Percentiles rank a stretch among this genome's conserved stretches.
phyloP scores from a whole-genome alignment of 163 green algal genomes.

The Chloroidium sp. region DNA sequence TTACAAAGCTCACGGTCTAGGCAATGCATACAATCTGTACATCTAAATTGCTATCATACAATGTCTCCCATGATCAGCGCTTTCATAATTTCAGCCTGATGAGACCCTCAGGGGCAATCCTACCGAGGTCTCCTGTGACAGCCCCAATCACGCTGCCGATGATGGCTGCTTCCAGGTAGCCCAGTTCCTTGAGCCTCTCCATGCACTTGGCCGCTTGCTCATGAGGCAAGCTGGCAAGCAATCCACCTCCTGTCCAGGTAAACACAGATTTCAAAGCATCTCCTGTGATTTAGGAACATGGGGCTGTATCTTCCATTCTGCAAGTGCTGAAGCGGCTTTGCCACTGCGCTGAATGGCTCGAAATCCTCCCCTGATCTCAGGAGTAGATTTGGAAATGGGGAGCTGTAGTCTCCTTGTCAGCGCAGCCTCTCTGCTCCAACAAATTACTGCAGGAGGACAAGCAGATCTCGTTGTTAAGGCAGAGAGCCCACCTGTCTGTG shows the following conservation, averaged over 20 bases:
- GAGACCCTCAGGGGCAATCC: too few relatives aligned
- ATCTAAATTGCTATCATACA: too few relatives aligned
- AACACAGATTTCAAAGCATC: background rate
- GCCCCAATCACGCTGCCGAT: slow-evolving; percentile 1
- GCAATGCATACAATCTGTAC: too few relatives aligned
- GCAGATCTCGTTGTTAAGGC: background rate
- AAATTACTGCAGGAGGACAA: background rate
- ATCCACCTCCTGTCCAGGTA: slow-evolving; percentile 9
- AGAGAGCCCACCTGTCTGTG: slow-evolving; percentile 54
- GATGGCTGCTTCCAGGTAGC: slow-evolving; percentile 5
- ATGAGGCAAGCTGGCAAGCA: slow-evolving; percentile 7
- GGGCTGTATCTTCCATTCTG: background rate
- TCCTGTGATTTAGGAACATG: background rate
- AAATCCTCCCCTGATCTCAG: background rate
- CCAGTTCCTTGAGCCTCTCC: background rate
- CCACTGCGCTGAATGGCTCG: background rate
- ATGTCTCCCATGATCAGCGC: too few relatives aligned
- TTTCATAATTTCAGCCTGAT: too few relatives aligned
- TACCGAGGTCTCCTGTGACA: too few relatives aligned
- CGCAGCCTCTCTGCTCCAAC: background rate
- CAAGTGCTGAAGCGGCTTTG: background rate
- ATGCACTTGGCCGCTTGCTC: background rate
- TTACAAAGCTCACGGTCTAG: too few relatives aligned
- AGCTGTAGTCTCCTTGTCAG: background rate
- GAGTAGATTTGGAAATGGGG: too few relatives aligned